Evolutionary conservation across 495 filamentous ascomycete species (phyloP).

Genomic region (Neurospora sp.): DNA sequence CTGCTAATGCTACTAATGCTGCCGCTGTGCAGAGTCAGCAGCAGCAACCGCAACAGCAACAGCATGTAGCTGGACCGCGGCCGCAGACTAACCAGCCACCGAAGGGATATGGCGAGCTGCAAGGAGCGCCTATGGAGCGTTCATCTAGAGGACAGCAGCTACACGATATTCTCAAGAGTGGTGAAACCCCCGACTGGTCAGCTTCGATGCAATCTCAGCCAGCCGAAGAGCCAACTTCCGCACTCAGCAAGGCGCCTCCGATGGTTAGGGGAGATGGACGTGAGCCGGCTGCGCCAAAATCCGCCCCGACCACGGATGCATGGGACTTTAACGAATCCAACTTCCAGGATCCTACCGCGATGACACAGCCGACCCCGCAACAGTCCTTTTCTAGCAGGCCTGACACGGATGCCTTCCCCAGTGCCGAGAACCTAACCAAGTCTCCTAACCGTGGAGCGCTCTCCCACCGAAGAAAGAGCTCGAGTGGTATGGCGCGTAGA

Average conservation of each 20-base stretch:
- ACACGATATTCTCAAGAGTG: slow-evolving; percentile 17
- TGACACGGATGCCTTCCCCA: slow-evolving; percentile 78
- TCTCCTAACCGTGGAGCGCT: slow-evolving; percentile 64
- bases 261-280: slow-evolving; percentile 11
- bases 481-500: slow-evolving; percentile 47
- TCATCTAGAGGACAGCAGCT: slow-evolving; percentile 28
- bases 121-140: slow-evolving; percentile 31
- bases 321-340: slow-evolving; percentile 87
- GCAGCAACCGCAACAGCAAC: neutral
- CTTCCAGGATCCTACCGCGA: slow-evolving; percentile 33
- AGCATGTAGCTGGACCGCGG: slow-evolving; percentile 26
- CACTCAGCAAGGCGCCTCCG: slow-evolving; percentile 18
- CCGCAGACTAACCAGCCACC: slow-evolving; percentile 40
- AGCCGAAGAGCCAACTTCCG: slow-evolving; percentile 47
- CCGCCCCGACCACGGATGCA: slow-evolving; percentile 38
- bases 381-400: slow-evolving; percentile 48
- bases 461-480: slow-evolving; percentile 75
- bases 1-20: slow-evolving; percentile 2
- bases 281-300: slow-evolving; percentile 33
- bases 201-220: slow-evolving; percentile 28
- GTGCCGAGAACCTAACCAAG: slow-evolving; percentile 69
- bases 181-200: slow-evolving; percentile 33
- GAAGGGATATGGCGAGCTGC: neutral
- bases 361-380: slow-evolving; percentile 22
- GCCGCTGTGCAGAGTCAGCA: neutral